Conservation (phyloP, 2,329 filamentous ascomycete genomes). For the Cladobotryum protrusum region DNA sequence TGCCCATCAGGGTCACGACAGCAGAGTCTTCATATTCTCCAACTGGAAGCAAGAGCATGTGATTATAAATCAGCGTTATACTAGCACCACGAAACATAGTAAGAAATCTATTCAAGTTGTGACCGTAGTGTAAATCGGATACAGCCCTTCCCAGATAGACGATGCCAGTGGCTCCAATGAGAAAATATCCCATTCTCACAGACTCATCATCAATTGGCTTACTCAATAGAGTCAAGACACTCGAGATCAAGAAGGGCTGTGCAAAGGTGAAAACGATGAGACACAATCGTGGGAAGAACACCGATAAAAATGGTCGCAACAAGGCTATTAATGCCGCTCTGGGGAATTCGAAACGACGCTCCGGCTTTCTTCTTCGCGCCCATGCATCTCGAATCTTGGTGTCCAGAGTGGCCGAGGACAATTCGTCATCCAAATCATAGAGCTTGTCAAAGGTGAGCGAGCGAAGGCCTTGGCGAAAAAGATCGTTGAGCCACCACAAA, state of each 20-base stretch:
- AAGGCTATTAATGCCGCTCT: conserved; percentile 3
- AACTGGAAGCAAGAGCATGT: conserved; percentile 12
- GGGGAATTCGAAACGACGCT: conserved; percentile 10
- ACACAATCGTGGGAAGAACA: conserved; percentile 20
- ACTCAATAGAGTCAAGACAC: conserved; percentile 3
- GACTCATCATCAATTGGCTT: not conserved
- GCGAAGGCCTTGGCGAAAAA: conserved; percentile 21
- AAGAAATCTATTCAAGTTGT: conserved; percentile 15
- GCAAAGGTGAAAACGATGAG: conserved; percentile 23
- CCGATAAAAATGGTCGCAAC: conserved; percentile 11
- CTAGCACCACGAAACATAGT: conserved; percentile 18
- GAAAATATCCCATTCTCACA: conserved; percentile 9
- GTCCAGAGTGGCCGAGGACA: conserved; percentile 9
- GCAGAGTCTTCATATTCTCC: conserved; percentile 13
- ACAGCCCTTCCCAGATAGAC: conserved; percentile 18
- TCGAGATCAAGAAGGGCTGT: conserved; percentile 24
- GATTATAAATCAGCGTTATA: conserved; percentile 16
- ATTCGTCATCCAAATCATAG: conserved; percentile 11
- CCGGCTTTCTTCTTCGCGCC: conserved; percentile 5
- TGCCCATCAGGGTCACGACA: conserved; percentile 13
- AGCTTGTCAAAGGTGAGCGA: conserved; percentile 12
- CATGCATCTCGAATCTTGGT: conserved; percentile 9
- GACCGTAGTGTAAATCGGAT: conserved; percentile 12
- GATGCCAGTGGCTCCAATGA: conserved; percentile 15
- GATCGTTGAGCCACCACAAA: conserved; percentile 29